Base-by-base conservation (phyloP, 495 filamentous ascomycete genomes). In the Hyaloscypha variabilis region DNA sequence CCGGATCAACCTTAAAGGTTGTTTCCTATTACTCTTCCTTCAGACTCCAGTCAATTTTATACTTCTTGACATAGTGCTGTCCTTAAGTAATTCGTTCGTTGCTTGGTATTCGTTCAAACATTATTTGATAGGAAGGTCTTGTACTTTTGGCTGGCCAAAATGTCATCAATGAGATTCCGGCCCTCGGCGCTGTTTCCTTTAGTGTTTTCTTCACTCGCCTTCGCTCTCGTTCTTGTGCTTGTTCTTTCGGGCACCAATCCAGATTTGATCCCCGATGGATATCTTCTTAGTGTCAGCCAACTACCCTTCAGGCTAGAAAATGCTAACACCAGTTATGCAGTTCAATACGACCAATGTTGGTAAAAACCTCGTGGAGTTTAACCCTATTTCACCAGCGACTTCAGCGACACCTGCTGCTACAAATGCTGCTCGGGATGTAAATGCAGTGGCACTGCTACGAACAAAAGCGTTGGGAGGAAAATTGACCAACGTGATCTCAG, bases 321-420 rank as follows among this genome's bases (percentile, higher is more conserved):
- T 34, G 31, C 23, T 17, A 60, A 61, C 29, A 29, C 23, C 25
- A 54, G n/a, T 3, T 24, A 4, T 14, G 53, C 28, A 63, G 60
- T 53, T 63, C 25, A 63, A 63, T 23, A 63, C 60, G 8, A 63
- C 60, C 19, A 14, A n/a, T 54, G 60, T 55, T 51, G 60, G 60
- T 14, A n/a, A 21, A 53, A 55, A 36, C 14, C 30, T 63, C 4
- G 28, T 63, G 17, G 6, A 55, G 50, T 63, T 63, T 8, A 63
- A 30, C n/a, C 50, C 60, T 36, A n/a, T n/a, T 2, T 13, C 26
- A 8, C 4, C 60, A 53, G 25, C 28, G 10, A 55, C 60, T 10
- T 23, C 60, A 34, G 60, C 28, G 17, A 29, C 29, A 10, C 29
- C n/a, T 25, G 46, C 60, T 55, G 50, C 50, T 26, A n/a, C n/a